Evolutionary conservation across 140 eudicot genomes (phyloP).

Genomic region (Senecio squalidus): DNA sequence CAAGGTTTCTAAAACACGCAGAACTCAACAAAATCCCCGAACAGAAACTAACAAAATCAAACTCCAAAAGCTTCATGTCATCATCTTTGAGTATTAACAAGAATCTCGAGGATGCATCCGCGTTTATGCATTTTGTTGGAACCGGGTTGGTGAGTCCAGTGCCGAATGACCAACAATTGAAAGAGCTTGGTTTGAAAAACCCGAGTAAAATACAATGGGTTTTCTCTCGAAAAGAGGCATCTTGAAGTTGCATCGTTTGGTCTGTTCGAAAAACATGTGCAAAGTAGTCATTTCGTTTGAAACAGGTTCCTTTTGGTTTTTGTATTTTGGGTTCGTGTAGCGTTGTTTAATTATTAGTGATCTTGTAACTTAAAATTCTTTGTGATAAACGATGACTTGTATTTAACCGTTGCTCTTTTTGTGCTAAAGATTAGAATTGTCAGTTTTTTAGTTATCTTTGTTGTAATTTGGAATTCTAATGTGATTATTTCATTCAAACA

Average conservation of each 20-base stretch:
- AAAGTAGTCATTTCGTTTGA: background rate
- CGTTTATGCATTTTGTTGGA: constrained; percentile 68
- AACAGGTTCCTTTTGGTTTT: background rate
- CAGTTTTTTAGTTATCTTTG: background rate
- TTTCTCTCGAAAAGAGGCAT: constrained; percentile 31
- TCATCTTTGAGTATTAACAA: constrained; percentile 43
- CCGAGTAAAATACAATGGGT: constrained; percentile 23
- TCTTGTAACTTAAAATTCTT: constrained; percentile 14
- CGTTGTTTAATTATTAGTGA: constrained; percentile 11
- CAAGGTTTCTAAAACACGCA: constrained; percentile 58
- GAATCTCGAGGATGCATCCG: constrained; percentile 82
- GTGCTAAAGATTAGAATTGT: background rate
- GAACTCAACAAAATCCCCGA: constrained; percentile 43
- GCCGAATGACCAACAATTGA: constrained; percentile 68
- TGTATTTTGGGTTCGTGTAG: constrained; percentile 8
- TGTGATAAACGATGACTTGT: constrained; percentile 22
- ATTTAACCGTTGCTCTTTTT: background rate
- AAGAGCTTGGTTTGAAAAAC: constrained; percentile 55
- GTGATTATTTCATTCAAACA: background rate
- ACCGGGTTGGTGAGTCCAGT: constrained; percentile 50
- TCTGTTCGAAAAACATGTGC: background rate
- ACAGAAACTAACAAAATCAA: constrained; percentile 25
- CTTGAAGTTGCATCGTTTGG: constrained; percentile 2
- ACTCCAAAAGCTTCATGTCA: constrained; percentile 49
- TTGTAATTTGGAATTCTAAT: background rate